Base-by-base conservation (phyloP, 176 grass and related monocot genomes). In the Miscanthus lutarioriparius region DNA sequence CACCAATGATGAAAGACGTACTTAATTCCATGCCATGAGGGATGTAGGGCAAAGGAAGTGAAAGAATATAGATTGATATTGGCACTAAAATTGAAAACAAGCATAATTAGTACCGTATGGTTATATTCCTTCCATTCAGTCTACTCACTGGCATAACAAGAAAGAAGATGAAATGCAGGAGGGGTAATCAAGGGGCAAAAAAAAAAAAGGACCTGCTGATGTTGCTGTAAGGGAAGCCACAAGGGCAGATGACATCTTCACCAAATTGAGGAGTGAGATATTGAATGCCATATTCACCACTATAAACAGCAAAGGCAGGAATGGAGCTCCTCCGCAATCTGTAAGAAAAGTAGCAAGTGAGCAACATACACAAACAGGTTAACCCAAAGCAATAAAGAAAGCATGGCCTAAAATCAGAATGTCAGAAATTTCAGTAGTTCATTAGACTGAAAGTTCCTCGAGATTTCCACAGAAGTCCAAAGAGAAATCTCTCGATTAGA, bases 211-310 rank as follows among this genome's bases (percentile, higher is more conserved):
- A 95, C 96, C 96, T 87, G 96, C 93, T 75, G 87, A 85, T 72
- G 96, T 91, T 77, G 89, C 72, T 64, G 91, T 92, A 79, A 98
- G 96, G 12, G 91, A 98, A 78, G 93, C 89, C 78, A 98, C 91
- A 63, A 94, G 62, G n/a, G 96, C 93, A 78, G 96, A 95, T 22
- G 96, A 95, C 77, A 95, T 90, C 85, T 98, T 98, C 73, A 98
- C 85, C 80, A 98, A 92, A 87, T 93, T 90, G 72, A 95, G 93
- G 87, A 98, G 85, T 22, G 93, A 91, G 67, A 98, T 91, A 69
- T 95, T 98, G 88, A 98, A 98, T 66, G 69, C 89, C 96, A 98
- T 95, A 82, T 95, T 95, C 51, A 85, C 85, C 68, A 72, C 35
- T 85, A 98, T 95, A 84, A 95, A 95, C 7, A 98, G 54, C 36